A percentile compares a stretch with the other conserved stretches of the same genome.
Evolutionary conservation across 208 protist genomes (phyloP).

Genomic region (Trypanosoma grayi): DNA sequence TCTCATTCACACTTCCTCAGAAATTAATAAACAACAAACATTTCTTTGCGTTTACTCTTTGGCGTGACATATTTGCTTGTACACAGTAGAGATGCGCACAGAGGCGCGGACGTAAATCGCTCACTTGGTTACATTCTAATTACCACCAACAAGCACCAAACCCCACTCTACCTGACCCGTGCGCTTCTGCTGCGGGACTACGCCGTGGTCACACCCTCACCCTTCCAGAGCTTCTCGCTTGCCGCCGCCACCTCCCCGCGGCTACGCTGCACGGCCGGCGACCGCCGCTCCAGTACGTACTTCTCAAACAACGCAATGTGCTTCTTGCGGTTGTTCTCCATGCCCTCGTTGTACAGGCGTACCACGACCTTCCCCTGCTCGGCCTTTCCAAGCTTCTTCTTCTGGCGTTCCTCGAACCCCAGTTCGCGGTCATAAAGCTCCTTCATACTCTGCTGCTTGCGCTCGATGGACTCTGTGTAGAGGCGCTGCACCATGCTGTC

Average conservation of each 20-base stretch:
- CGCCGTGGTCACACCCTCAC: conserved; percentile 44
- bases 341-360: conserved; percentile 69
- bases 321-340: conserved; percentile 72
- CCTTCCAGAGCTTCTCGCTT: conserved; percentile 59
- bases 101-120: too few relatives aligned
- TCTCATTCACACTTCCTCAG: too few relatives aligned
- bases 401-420: conserved; percentile 15
- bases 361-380: conserved; percentile 42
- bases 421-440: conserved; percentile 44
- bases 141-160: too few relatives aligned
- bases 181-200: too few relatives aligned
- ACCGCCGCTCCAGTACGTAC: conserved; percentile 49
- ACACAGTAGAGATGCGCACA: too few relatives aligned
- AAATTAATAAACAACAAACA: too few relatives aligned
- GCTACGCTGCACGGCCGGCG: conserved; percentile 27
- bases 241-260: conserved; percentile 34
- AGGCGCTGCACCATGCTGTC: conserved; percentile 56
- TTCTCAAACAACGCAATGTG: conserved; percentile 78
- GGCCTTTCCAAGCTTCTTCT: conserved; percentile 36
- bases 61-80: too few relatives aligned
- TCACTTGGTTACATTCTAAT: too few relatives aligned
- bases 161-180: too few relatives aligned
- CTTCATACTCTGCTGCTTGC: conserved; percentile 50
- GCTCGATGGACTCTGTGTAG: conserved; percentile 66
- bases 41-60: too few relatives aligned